These are phyloP conservation scores for Hypoxylon sp. DNA, from an alignment of 2,329 filamentous ascomycete genomes.

Conservation along the genomic window DNA sequence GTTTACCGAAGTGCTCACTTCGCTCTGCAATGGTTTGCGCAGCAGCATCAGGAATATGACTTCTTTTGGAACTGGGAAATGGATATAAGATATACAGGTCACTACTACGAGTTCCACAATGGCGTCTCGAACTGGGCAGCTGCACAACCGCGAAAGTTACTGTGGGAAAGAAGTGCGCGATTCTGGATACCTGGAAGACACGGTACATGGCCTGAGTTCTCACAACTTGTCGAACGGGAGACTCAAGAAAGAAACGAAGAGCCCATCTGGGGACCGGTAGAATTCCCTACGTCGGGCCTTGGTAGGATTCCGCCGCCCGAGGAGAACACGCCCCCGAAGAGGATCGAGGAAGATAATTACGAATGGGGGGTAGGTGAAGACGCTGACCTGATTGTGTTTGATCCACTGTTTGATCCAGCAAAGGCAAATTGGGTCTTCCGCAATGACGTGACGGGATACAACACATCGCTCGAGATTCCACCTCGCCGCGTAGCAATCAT, in stretches of 20 bases:
- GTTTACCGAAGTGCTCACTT: constrained; percentile 64
- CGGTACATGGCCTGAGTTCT: constrained; percentile 68
- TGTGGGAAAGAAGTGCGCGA: constrained; percentile 72
- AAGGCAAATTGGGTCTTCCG: constrained; percentile 69
- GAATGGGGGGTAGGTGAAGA: constrained; percentile 68
- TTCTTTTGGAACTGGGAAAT: constrained; percentile 64
- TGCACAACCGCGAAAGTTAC: constrained; percentile 68
- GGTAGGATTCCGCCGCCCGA: constrained; percentile 68
- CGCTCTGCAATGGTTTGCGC: constrained; percentile 60
- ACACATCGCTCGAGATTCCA: constrained; percentile 61
- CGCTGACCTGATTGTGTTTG: constrained; percentile 70
- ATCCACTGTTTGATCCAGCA: constrained; percentile 69
- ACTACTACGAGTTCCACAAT: constrained; percentile 68
- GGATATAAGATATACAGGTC: constrained; percentile 60
- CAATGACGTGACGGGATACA: constrained; percentile 69
- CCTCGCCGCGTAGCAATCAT: constrained; percentile 70
- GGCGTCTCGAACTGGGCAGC: constrained; percentile 66
- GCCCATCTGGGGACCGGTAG: constrained; percentile 72
- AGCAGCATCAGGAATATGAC: constrained; percentile 60
- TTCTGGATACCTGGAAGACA: constrained; percentile 72
- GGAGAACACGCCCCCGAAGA: constrained; percentile 69
- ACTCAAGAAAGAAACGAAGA: constrained; percentile 53
- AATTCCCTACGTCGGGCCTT: constrained; percentile 50
- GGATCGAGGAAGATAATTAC: constrained; percentile 75
- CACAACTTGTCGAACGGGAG: constrained; percentile 65